Base-by-base conservation (phyloP, 106 monocot species). In the Phalaenopsis equestris region DNA sequence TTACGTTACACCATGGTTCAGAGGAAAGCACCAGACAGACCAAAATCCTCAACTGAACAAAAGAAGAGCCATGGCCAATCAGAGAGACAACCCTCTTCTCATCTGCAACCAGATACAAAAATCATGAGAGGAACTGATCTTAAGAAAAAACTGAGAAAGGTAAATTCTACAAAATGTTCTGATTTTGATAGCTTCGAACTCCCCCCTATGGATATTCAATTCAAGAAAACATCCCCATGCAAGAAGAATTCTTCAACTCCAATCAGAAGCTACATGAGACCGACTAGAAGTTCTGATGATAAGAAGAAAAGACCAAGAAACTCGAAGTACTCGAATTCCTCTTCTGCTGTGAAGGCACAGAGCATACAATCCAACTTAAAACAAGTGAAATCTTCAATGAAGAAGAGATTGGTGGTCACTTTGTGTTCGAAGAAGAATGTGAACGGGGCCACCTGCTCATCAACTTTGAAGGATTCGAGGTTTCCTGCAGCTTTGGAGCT, bases 401-500 rank as follows among this genome's bases (percentile, higher is more conserved):
- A 82, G 84, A 84, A 86, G 84, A 47, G 76, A 80, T 67, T 46
- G 6, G 81, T 23, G 3, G 36, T 77, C 4, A 55, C 41, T 80
- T 67, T 56, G 5, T 57, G n/a, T 75, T 79, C 61, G 16, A 48
- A 42, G 73, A 74, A 46, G 18, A 73, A 45, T 15, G 55, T 78
- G 36, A 82, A 41, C 61, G 72, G 80, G 77, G 85, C 92, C 0
- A 95, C 90, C 14, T 92, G 95, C 58, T 95, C 95, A 3, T 95
- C 95, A 14, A 89, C 90, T 30, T 23, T 90, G 18, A 95, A 90
- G 85, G 89, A 90, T 64, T 86, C 80, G 6, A 92, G 78, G 80
- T 92, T 94, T 56, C 88, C 97, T 4, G 48, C 77, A 17, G 74
- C 80, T 83, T 79, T 92, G 49, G 89, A 92, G 87, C 68, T 3